These are phyloP conservation scores for Backusella macrospora DNA, from an alignment of 192 early-diverging fungal species.

Conservation along the genomic window DNA sequence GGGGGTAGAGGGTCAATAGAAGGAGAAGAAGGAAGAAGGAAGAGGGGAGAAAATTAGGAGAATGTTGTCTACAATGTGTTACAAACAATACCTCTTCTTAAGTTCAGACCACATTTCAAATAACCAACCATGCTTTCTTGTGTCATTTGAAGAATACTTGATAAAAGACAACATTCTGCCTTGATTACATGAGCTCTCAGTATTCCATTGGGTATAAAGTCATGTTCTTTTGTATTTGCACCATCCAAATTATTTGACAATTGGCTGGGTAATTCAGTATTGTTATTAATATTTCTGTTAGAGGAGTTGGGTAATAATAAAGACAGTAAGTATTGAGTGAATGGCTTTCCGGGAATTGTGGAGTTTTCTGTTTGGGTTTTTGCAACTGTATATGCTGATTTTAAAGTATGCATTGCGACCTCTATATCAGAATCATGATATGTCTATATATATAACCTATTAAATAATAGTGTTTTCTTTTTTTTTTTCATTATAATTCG, in stretches of 20 bases:
- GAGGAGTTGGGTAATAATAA: conserved; percentile 39
- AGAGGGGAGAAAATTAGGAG: too few species aligned
- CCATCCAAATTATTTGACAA: background rate
- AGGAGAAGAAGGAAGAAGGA: background rate
- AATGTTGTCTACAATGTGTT: background rate
- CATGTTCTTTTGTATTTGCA: background rate
- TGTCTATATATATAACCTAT: conserved; percentile 42
- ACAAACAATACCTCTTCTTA: conserved; percentile 47
- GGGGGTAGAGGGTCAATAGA: background rate
- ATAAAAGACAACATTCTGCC: conserved; percentile 49
- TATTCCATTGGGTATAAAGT: conserved; percentile 45
- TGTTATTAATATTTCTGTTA: background rate
- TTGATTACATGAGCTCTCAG: conserved; percentile 49
- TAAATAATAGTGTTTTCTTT: too few species aligned
- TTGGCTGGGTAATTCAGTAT: conserved; percentile 5
- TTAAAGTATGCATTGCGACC: conserved; percentile 44
- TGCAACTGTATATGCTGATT: conserved; percentile 42
- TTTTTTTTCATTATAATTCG: too few species aligned
- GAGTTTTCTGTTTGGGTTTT: conserved; percentile 45
- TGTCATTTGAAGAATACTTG: conserved; percentile 46
- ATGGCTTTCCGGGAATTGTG: conserved; percentile 5
- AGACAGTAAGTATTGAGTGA: conserved; percentile 36
- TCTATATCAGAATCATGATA: conserved; percentile 47
- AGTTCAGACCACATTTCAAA: conserved; percentile 51
- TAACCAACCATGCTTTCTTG: conserved; percentile 54